phyloP scores from a whole-genome alignment of 139 green algal genomes.

The Trebouxia sp. region DNA sequence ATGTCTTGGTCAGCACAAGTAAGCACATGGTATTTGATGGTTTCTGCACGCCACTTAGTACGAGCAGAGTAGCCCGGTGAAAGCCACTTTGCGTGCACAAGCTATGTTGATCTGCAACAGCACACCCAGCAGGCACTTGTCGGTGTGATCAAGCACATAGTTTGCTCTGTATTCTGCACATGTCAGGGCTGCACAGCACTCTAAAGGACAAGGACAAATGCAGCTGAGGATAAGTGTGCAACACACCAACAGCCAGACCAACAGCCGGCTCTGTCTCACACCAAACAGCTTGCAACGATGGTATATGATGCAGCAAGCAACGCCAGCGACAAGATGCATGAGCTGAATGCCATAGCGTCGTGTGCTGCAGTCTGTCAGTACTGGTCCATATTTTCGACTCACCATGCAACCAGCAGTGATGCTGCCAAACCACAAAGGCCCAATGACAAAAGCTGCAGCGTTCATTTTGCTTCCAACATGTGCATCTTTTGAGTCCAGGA shows the following conservation, averaged over 20 bases:
- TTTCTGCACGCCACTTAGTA: not conserved
- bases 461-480: conserved; percentile 15
- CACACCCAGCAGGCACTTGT: not conserved
- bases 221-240: not conserved
- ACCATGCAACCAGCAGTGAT: conserved; percentile 21
- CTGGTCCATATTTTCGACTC: too few species aligned
- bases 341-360: too few species aligned
- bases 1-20: not conserved
- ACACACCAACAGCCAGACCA: too few species aligned
- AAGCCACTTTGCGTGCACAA: not conserved
- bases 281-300: too few species aligned
- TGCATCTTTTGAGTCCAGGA: not conserved
- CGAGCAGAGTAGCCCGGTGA: not conserved
- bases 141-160: too few species aligned
- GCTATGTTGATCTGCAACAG: not conserved
- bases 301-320: too few species aligned
- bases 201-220: not conserved
- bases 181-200: too few species aligned
- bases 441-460: not conserved
- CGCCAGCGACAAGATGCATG: too few species aligned
- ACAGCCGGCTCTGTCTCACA: too few species aligned
- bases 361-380: too few species aligned
- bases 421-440: conserved; percentile 17
- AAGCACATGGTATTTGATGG: too few species aligned
- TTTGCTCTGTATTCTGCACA: too few species aligned